Evolutionary conservation across 352 stramenopile species (phyloP), one percentile per base, ranked within the genome.

Genomic region (Pythium aristosporum): DNA sequence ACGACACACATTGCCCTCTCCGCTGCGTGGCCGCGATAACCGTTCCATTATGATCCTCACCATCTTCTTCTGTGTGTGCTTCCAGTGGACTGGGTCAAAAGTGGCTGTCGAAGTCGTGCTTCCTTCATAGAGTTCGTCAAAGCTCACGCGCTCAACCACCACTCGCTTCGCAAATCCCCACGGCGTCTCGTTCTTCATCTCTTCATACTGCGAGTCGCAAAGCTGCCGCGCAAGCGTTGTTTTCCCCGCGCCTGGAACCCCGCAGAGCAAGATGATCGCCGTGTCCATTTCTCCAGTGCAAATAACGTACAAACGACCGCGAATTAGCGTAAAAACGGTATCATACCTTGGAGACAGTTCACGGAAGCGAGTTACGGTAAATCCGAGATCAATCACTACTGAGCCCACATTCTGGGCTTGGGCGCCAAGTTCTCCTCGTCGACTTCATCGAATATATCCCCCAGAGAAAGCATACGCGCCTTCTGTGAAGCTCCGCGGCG

Each of bases 181-280:
- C 1, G 11, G 20, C 10, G 3, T 9, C 18, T 59, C 20, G 23
- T 21, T 34, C 1, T n/a, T 39, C 13, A 10, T 20, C 11, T 58
- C 25, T 44, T 21, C 30, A 39, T 52, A 20, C 18, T 47, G 48
- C 11, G 12, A 21, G 21, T 41, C 57, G 11, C 68, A 57, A 28
- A 85, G 60, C 15, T 56, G 30, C 41, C 69, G 72, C n/a, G 55
- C 76, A 9, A 92, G 69, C 42, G 75, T 88, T 51, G 81, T 87
- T 71, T 92, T 92, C 15, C 84, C 80, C 20, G 84, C 80, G 16
- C 76, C 84, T 13, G 84, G 84, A 30, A 92, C 71, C 2, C 84
- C 84, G 56, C 79, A 89, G 9, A 91, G 58, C 15, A 89, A 61
- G 48, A 91, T 60, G 48, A 92, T 63, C 49, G 48, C 37, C 0